Conservation (phyloP, 176 grass and related monocot genomes). For the Canna indica region DNA sequence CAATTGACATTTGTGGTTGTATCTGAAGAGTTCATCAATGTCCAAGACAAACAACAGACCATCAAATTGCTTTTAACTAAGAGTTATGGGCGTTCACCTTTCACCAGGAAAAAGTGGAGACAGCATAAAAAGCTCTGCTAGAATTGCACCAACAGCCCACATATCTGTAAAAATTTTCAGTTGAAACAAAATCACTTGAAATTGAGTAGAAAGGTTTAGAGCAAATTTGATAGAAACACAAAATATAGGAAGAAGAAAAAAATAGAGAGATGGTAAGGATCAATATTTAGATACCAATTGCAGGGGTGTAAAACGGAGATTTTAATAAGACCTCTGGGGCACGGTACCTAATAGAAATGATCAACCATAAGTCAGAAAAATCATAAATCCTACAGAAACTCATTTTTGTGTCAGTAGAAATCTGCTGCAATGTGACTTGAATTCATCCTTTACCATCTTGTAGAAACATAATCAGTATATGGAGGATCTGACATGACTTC, state of each 20-base stretch:
- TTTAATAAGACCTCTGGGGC: conserved; percentile 76
- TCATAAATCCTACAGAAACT: neutral
- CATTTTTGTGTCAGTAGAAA: neutral
- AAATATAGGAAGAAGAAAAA: conserved; percentile 8
- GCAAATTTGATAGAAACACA: neutral
- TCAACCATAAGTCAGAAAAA: conserved; percentile 15
- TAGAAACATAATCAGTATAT: conserved; percentile 96
- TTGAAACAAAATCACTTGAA: conserved; percentile 1
- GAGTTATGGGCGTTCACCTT: conserved; percentile 35
- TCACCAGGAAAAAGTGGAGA: conserved; percentile 90
- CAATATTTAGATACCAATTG: conserved; percentile 53
- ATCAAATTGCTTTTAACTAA: neutral
- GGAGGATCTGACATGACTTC: conserved; percentile 76
- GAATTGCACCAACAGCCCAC: conserved; percentile 87
- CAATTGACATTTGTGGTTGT: neutral
- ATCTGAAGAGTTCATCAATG: neutral
- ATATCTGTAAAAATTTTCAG: conserved; percentile 41
- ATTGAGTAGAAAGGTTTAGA: neutral
- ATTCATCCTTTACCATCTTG: conserved; percentile 54
- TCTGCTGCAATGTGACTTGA: neutral
- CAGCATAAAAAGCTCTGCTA: conserved; percentile 74
- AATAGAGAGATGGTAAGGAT: neutral
- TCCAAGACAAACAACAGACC: neutral
- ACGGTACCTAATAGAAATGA: conserved; percentile 50
- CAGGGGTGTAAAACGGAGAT: conserved; percentile 58